Conservation (phyloP, 2,329 filamentous ascomycete genomes). For the Capronia epimyces region DNA sequence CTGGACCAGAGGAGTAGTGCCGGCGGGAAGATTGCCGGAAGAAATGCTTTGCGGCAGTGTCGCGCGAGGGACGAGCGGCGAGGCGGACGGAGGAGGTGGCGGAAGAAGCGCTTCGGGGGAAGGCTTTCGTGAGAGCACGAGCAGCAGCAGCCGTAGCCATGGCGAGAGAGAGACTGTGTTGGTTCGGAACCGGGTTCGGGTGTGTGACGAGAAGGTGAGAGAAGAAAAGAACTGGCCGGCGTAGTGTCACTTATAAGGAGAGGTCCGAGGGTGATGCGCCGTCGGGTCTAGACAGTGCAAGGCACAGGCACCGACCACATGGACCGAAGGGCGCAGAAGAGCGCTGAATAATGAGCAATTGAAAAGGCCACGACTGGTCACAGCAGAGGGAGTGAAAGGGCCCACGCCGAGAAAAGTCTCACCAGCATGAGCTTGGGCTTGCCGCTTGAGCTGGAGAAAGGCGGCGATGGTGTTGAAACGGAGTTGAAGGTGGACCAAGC, state of each 20-base stretch:
- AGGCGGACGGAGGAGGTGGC: conserved; percentile 36
- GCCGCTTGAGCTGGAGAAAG: neutral
- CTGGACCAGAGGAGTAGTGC: conserved; percentile 68
- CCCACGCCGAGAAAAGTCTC: neutral
- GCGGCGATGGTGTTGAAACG: neutral
- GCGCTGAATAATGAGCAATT: conserved; percentile 13
- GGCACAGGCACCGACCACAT: neutral
- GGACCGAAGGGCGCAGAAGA: conserved; percentile 2
- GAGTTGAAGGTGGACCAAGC: neutral
- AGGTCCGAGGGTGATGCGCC: neutral
- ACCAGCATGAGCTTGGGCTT: neutral
- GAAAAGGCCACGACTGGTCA: neutral
- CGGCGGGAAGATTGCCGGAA: conserved; percentile 71
- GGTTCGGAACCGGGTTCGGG: neutral
- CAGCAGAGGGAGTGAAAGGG: neutral
- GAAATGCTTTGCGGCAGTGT: conserved; percentile 55
- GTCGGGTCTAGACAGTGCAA: neutral
- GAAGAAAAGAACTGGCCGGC: neutral
- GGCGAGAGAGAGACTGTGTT: neutral
- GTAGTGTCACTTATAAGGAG: neutral
- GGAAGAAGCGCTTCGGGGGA: conserved; percentile 38
- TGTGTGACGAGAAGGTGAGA: neutral
- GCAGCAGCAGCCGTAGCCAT: conserved; percentile 40
- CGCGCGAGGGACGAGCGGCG: conserved; percentile 53
- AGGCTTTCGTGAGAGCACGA: conserved; percentile 39